Conservation (phyloP, 2,329 filamentous ascomycete genomes). For the Apiospora malaysiana region DNA sequence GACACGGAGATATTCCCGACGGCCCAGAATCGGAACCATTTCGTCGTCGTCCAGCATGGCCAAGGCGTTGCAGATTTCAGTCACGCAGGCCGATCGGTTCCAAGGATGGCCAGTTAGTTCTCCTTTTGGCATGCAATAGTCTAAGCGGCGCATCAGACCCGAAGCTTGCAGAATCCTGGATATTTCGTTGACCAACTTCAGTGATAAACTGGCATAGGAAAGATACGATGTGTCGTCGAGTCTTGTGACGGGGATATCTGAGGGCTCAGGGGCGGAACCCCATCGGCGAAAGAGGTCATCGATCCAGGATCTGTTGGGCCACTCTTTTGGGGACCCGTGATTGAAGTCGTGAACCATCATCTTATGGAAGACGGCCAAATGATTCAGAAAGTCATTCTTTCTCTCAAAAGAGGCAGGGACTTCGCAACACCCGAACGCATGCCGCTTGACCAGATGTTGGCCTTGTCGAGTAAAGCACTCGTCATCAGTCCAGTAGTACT, state of each 20-base stretch:
- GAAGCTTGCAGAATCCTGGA: constrained; percentile 1
- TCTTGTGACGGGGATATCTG: not conserved
- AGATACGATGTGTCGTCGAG: not conserved
- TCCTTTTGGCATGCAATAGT: not conserved
- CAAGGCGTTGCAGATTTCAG: constrained; percentile 9
- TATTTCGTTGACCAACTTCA: not conserved
- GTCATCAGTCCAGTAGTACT: constrained; percentile 22
- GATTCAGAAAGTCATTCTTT: not conserved
- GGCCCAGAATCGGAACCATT: not conserved
- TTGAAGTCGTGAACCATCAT: constrained; percentile 11
- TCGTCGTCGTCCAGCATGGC: constrained; percentile 16
- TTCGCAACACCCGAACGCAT: constrained; percentile 1
- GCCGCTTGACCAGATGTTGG: constrained; percentile 19
- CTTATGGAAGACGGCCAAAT: not conserved
- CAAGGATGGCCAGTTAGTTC: constrained; percentile 16
- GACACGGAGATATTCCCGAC: not conserved
- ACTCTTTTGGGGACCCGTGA: not conserved
- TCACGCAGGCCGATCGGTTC: not conserved
- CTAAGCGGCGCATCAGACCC: not conserved
- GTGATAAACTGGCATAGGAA: not conserved
- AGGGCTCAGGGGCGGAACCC: constrained; percentile 10
- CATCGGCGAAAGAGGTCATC: constrained; percentile 14
- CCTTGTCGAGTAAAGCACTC: constrained; percentile 20
- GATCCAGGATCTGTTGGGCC: not conserved
- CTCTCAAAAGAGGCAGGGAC: not conserved